Evolutionary conservation across 2,329 filamentous ascomycete species (phyloP).

Genomic region (Lecanicillium sp.): DNA sequence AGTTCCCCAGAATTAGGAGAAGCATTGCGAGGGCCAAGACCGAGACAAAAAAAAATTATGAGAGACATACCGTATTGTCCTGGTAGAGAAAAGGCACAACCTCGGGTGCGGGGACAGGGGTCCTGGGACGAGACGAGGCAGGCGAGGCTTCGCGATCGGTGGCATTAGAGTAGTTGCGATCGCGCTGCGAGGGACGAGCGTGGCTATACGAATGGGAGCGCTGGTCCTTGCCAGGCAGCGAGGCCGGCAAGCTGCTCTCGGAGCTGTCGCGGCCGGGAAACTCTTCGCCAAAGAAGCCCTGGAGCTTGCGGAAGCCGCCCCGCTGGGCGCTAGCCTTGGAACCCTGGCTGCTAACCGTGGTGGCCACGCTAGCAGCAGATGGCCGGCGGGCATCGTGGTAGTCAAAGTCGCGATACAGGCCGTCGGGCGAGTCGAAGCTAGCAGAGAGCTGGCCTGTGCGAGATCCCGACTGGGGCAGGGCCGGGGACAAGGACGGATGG

Average conservation of each 20-base stretch:
- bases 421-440: conserved; percentile 54
- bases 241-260: conserved; percentile 56
- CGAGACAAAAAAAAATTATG: background rate
- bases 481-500: conserved; percentile 69
- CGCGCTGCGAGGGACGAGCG: conserved; percentile 48
- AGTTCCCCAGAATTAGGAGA: no score
- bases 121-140: conserved; percentile 67
- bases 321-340: conserved; percentile 67
- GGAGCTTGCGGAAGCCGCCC: conserved; percentile 72
- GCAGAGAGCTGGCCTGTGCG: conserved; percentile 26
- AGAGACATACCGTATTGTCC: conserved; percentile 54
- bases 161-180: conserved; percentile 74
- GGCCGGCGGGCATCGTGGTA: conserved; percentile 67
- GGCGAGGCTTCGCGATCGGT: conserved; percentile 71
- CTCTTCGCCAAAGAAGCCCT: conserved; percentile 90
- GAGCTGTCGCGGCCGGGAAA: conserved; percentile 68
- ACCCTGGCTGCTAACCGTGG: conserved; percentile 75
- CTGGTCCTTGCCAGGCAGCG: conserved; percentile 45
- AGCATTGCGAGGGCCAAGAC: no score
- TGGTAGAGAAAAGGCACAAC: conserved; percentile 98
- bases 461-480: conserved; percentile 44
- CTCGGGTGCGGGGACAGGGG: conserved; percentile 82
- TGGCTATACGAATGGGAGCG: conserved; percentile 58
- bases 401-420: conserved; percentile 41
- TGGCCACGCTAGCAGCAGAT: conserved; percentile 74